Base-by-base conservation (phyloP, 1,284 basidiomycete genomes). In the Ustilago loliicola region DNA sequence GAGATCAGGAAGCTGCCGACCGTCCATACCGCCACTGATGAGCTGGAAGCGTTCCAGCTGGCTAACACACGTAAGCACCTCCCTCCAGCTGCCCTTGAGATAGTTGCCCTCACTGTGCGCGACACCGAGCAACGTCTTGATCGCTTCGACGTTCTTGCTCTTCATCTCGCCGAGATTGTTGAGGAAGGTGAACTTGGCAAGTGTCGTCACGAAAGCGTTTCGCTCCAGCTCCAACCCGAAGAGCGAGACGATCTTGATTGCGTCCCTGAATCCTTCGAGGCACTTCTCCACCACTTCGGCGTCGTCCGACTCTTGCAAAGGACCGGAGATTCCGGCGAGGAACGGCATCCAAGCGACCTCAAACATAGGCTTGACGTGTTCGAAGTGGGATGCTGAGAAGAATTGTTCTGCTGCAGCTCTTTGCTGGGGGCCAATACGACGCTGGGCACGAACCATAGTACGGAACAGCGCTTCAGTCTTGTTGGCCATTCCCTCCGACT, bases 1-100 rank as follows among this genome's bases (percentile, higher is more conserved):
- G 42, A 91, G 85, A 69, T 98, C 95, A 1, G 93, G 91, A 15
- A 95, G 88, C 67, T 96, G 94, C 55, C 87, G 79, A 51, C 87
- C 86, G 59, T 88, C 87, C 58, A 88, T 84, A 10, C 86, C 86
- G 15, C 83, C 80, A 40, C 81, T 80, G 68, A 86, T 85, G 17
- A 86, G 79, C 76, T 86, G 85, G 81, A 86, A 86, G 5, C 85
- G 77, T 66, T 86, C 85, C 45, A 86, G 70, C 71, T 85, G 84
- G 61, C 81, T 83, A 48, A 86, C 85, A 62, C 85, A 86, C 6
- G 84, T 83, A 25, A 86, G 67, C 34, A 86, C 77, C 68, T 86
- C 85, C n/a, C 83, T 68, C 85, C 85, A 86, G 62, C 81, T 83
- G 34, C 85, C 82, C 48, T 81, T 83, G 45, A 86, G 70, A 54